Conservation (phyloP, 108 stramenopile genomes). For the Nitzschia palea region DNA sequence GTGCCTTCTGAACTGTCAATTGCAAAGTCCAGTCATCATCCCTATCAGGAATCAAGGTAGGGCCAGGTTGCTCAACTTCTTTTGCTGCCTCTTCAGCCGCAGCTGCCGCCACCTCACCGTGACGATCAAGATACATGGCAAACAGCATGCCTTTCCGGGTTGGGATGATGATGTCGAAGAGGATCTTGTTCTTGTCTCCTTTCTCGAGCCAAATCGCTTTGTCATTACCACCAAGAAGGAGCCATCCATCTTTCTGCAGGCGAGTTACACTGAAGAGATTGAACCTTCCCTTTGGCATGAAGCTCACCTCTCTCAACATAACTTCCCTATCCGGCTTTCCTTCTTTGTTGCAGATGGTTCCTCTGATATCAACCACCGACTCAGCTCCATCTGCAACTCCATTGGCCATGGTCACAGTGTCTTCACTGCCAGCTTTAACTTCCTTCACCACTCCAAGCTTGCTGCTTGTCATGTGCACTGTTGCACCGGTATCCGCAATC, state of each 20-base stretch:
- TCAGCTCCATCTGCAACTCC: not conserved
- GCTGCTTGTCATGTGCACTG: slow-evolving; percentile 2
- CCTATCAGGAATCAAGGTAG: too few species aligned
- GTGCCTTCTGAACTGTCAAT: too few species aligned
- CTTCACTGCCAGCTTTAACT: not conserved
- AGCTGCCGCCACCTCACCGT: not conserved
- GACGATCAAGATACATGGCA: slow-evolving; percentile 10
- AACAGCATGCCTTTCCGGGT: slow-evolving; percentile 25
- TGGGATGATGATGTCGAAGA: slow-evolving; percentile 38
- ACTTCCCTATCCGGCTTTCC: not conserved
- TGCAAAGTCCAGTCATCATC: too few species aligned
- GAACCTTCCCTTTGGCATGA: slow-evolving; percentile 9
- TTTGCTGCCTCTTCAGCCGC: slow-evolving; percentile 1
- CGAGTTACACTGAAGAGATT: slow-evolving; percentile 32
- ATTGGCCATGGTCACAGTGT: not conserved
- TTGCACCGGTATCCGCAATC: slow-evolving; percentile 33
- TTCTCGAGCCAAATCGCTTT: slow-evolving; percentile 25
- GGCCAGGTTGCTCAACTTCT: too few species aligned
- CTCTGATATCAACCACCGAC: not conserved
- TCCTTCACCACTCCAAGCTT: not conserved
- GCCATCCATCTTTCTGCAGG: slow-evolving; percentile 28
- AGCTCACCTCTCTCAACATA: slow-evolving; percentile 7
- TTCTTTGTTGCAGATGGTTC: slow-evolving; percentile 1
- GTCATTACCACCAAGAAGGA: slow-evolving; percentile 21
- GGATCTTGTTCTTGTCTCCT: slow-evolving; percentile 7